Conservation (phyloP, 2,329 filamentous ascomycete genomes). For the Blumeriella jaapii region DNA sequence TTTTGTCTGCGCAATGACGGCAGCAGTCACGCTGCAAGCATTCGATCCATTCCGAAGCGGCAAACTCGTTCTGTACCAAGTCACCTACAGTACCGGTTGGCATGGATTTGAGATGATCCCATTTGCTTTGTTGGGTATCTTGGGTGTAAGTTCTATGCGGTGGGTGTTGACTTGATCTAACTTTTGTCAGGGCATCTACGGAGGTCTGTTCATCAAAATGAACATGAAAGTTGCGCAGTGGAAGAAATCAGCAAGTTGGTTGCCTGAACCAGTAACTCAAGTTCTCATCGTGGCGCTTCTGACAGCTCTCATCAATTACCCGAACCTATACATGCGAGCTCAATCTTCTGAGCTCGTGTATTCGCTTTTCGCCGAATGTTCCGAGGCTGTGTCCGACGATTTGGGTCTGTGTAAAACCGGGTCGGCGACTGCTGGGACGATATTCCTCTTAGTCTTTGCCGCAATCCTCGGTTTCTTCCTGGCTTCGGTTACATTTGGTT, state of each 20-base stretch:
- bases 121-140: conserved; percentile 73
- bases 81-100: conserved; percentile 85
- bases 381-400: conserved; percentile 67
- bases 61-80: conserved; percentile 91
- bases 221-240: conserved; percentile 81
- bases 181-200: conserved; percentile 63
- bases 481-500: conserved; percentile 78
- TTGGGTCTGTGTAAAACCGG: conserved; percentile 86
- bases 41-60: conserved; percentile 91
- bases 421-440: conserved; percentile 68
- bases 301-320: conserved; percentile 85
- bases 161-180: conserved; percentile 8
- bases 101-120: conserved; percentile 89
- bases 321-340: conserved; percentile 91
- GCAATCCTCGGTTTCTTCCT: conserved; percentile 76
- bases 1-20: conserved; percentile 99
- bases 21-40: conserved; percentile 82
- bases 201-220: conserved; percentile 84
- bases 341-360: conserved; percentile 88
- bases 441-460: conserved; percentile 72
- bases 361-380: conserved; percentile 84
- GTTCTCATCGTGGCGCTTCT: conserved; percentile 69
- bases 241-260: conserved; percentile 54
- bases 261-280: conserved; percentile 66
- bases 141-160: conserved; percentile 44